Percentiles rank a stretch among this genome's conserved stretches.
Evolutionary conservation across 371 early-diverging fungal species (phyloP).

Genomic region (Syncephalastrum contaminatum): DNA sequence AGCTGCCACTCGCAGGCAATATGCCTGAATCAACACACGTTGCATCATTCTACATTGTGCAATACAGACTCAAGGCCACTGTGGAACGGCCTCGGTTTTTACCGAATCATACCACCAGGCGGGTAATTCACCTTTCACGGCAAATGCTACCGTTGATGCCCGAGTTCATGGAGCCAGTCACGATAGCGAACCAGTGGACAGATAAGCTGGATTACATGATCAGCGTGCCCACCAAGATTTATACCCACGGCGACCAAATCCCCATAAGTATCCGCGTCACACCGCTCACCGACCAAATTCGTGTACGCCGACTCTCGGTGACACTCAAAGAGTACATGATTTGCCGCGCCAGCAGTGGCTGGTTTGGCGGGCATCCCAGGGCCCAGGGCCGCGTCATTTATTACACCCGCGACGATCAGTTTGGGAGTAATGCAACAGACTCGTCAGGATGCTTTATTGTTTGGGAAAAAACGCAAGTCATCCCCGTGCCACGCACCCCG

Average conservation of each 20-base stretch:
- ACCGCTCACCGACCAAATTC: conserved; percentile 25
- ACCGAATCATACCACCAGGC: conserved; percentile 22
- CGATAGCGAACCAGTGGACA: conserved; percentile 37
- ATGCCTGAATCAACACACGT: conserved; percentile 41
- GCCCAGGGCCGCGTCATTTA: conserved; percentile 34
- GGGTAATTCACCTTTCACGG: conserved; percentile 25
- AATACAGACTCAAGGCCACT: conserved; percentile 40
- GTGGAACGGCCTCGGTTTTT: conserved; percentile 35
- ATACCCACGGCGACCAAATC: conserved; percentile 37
- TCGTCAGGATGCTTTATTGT: conserved; percentile 13
- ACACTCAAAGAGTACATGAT: conserved; percentile 42
- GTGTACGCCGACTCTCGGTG: conserved; percentile 32
- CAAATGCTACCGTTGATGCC: conserved; percentile 23
- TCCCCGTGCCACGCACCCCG: conserved; percentile 24
- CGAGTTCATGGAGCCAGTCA: conserved; percentile 36
- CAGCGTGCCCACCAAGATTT: conserved; percentile 35
- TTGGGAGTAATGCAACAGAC: conserved; percentile 14
- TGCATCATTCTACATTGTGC: conserved; percentile 31
- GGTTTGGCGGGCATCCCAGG: conserved; percentile 28
- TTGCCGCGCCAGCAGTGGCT: conserved; percentile 29
- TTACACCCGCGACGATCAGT: conserved; percentile 25
- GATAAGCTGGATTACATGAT: conserved; percentile 45
- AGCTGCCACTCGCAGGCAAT: conserved; percentile 35
- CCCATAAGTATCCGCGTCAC: conserved; percentile 35
- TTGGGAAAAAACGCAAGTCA: conserved; percentile 27